A percentile compares a stretch with the other conserved stretches of the same genome.
These are phyloP conservation scores for Paraconiothyrium sp. DNA, from an alignment of 2,329 filamentous ascomycete species.

Conservation along the genomic window DNA sequence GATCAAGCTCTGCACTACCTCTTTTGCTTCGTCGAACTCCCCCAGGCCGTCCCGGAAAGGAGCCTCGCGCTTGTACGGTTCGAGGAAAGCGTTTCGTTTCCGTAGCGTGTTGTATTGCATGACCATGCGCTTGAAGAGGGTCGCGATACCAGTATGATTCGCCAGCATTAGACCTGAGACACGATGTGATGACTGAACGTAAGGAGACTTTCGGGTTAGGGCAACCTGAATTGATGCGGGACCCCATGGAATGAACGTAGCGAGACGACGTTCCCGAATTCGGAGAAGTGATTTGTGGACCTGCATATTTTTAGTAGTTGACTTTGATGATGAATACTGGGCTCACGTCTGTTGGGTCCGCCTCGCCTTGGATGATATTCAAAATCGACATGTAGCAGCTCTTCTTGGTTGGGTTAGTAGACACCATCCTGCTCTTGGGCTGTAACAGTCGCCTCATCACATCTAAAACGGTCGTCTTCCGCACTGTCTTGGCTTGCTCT, in stretches of 20 bases:
- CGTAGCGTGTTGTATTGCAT: constrained; percentile 92
- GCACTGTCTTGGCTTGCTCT: constrained; percentile 95
- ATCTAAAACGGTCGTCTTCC: constrained; percentile 96
- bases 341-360: constrained; percentile 87
- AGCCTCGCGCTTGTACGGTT: constrained; percentile 94
- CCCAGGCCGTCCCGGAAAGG: constrained; percentile 90
- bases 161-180: constrained; percentile 97
- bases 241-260: constrained; percentile 98
- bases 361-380: constrained; percentile 98
- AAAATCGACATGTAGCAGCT: constrained; percentile 99
- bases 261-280: constrained; percentile 91
- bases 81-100: constrained; percentile 96
- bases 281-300: constrained; percentile 97
- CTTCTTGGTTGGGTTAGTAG: constrained; percentile 91
- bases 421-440: constrained; percentile 99
- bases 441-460: constrained; percentile 96
- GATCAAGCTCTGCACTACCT: constrained; percentile 91
- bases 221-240: constrained; percentile 98
- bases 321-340: not conserved
- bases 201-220: constrained; percentile 94
- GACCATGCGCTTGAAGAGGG: constrained; percentile 94
- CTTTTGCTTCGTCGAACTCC: constrained; percentile 94
- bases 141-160: constrained; percentile 97
- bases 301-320: constrained; percentile 43
- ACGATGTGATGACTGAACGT: constrained; percentile 91